Percentiles rank a stretch among this genome's conserved stretches.
Evolutionary conservation across 225 moss, liverwort and hornwort genomes (phyloP).

Genomic region (Antitrichia curtipendula): DNA sequence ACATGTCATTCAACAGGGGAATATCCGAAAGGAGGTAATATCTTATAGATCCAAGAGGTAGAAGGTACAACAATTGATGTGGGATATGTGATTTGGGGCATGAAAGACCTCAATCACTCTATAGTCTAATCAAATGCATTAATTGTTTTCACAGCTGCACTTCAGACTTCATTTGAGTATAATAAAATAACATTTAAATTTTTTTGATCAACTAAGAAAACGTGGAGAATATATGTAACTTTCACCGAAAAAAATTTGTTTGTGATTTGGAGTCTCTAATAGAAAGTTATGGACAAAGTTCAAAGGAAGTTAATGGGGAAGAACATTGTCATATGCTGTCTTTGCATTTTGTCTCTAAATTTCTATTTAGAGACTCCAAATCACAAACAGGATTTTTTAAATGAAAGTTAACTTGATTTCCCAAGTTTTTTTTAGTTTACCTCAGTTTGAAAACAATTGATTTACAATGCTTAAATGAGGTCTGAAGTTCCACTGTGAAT

Average conservation of each 20-base stretch:
- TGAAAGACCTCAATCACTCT: neutral
- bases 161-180: neutral
- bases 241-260: fast-evolving
- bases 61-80: neutral
- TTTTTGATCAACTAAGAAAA: neutral
- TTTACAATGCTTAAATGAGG: neutral
- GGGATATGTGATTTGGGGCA: neutral
- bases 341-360: neutral
- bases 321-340: neutral
- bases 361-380: neutral
- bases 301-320: fast-evolving
- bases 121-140: neutral
- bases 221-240: fast-evolving
- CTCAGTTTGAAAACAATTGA: no score
- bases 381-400: fast-evolving
- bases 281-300: neutral
- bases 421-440: no score
- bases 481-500: fast-evolving
- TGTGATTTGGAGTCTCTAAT: neutral
- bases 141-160: neutral
- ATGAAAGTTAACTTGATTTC: no score
- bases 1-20: no score
- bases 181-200: neutral
- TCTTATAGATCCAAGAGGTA: neutral
- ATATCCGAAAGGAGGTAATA: fast-evolving